Base-by-base conservation (phyloP, 495 filamentous ascomycete species). In the Hypoxylon intermedium region DNA sequence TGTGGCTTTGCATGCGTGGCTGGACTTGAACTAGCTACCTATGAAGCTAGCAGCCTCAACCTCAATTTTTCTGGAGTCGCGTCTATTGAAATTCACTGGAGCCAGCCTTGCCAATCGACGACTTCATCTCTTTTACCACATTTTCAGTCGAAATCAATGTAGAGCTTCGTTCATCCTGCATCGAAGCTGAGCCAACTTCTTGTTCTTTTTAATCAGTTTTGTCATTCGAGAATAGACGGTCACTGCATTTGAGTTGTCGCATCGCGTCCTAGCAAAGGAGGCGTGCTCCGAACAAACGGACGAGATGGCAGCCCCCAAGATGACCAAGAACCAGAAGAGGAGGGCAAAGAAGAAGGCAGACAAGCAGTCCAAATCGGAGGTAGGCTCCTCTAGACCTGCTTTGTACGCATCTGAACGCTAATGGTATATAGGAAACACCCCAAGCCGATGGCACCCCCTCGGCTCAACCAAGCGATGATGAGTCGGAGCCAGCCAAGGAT, bases 321-420 rank as follows among this genome's bases (percentile, higher is more conserved):
- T 85, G 72, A 90, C 83, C 70, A 95, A 93, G 76, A 94, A 95
- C 67, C 89, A 92, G 74, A 83, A 91, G 69, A 82, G 89, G 71
- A 84, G 89, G 69, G 92, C 92, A 24, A 92, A 91, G 81, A 96
- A 91, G 80, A 97, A 96, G 83, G 89, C 89, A 49, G 82, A 89
- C 61, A 90, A 91, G 75, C 79, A 89, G 74, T 69, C 77, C 36
- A 78, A 84, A 60, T 67, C 80, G 43, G 76, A 84, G 43, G 75
- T 78, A 30, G 23, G 60, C 70, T 31, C 5, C 11, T 20, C 11
- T 42, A 43, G 3, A n/a, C 20, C 30, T 56, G 55, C 6, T 21
- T 40, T 52, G 53, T 45, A 34, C 57, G 51, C 37, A 26, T 19
- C 30, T 36, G 13, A 18, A 52, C 30, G 6, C 53, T 59, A 49